phyloP scores from a whole-genome alignment of 768 basidiomycete species.

The Rhodotorula paludigena region DNA sequence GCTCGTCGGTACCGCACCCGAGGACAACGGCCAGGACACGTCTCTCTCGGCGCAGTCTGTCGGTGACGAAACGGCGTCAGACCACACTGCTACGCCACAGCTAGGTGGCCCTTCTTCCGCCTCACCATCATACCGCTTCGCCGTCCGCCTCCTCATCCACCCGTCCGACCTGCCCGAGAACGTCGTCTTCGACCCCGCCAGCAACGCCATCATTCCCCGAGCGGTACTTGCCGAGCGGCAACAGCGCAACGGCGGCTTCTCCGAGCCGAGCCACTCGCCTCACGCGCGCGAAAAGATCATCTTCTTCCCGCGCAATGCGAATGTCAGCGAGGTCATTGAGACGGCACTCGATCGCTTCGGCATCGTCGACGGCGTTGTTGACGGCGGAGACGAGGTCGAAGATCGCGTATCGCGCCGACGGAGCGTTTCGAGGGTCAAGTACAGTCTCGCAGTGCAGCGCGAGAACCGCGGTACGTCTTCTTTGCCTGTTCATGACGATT shows the following conservation, averaged over 20 bases:
- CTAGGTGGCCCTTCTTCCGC: conserved; percentile 47
- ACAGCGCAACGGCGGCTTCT: conserved; percentile 47
- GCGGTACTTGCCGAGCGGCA: conserved; percentile 61
- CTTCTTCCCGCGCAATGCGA: conserved; percentile 87
- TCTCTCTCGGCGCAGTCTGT: not conserved
- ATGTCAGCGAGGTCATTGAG: conserved; percentile 94
- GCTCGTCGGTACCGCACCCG: not conserved
- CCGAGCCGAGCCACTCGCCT: conserved; percentile 37
- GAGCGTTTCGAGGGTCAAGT: conserved; percentile 72
- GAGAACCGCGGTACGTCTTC: conserved; percentile 59
- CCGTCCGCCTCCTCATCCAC: conserved; percentile 78
- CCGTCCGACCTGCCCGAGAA: conserved; percentile 88
- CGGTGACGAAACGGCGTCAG: not conserved
- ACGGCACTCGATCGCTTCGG: conserved; percentile 87
- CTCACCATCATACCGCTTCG: conserved; percentile 80
- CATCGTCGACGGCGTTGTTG: conserved; percentile 92
- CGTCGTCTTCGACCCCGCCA: conserved; percentile 86
- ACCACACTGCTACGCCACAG: not conserved
- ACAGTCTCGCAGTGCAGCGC: conserved; percentile 60
- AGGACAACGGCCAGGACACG: conserved; percentile 15
- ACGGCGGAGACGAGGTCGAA: conserved; percentile 96
- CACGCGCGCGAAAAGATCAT: conserved; percentile 66
- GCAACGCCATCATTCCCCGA: conserved; percentile 89
- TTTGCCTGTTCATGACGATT: not conserved
- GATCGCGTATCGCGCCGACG: conserved; percentile 79